Conservation (phyloP, 345 rosid genomes). For the Xanthoceras sorbifolium region DNA sequence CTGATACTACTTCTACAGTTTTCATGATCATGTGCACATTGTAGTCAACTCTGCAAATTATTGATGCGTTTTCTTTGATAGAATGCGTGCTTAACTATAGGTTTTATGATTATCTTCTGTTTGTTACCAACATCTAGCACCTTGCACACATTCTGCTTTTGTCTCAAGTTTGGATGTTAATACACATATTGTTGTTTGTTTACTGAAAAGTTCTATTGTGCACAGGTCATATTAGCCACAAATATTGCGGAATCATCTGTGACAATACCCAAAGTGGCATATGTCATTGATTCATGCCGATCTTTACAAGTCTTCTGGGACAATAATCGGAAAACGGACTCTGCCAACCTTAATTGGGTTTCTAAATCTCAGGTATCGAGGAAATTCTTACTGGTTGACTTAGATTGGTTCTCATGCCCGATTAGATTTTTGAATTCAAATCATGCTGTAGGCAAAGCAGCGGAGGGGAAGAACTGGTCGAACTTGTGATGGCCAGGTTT, state of each 20-base stretch:
- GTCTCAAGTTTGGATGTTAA: not conserved
- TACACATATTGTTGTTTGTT: constrained; percentile 13
- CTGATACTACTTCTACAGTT: not conserved
- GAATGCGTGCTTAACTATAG: not conserved
- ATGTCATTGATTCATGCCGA: constrained; percentile 89
- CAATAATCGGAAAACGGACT: constrained; percentile 52
- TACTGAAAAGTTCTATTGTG: constrained; percentile 16
- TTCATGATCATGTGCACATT: not conserved
- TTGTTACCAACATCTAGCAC: not conserved
- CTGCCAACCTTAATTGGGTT: constrained; percentile 82
- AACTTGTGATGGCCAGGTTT: constrained; percentile 92
- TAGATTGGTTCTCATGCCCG: constrained; percentile 4
- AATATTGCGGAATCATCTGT: constrained; percentile 97
- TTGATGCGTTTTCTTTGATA: not conserved
- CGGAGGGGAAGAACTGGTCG: constrained; percentile 96
- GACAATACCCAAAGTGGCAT: constrained; percentile 93
- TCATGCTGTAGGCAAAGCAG: constrained; percentile 78
- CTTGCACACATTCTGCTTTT: not conserved
- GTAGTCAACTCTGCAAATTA: not conserved
- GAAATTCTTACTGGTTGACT: not conserved
- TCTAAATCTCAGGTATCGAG: constrained; percentile 86
- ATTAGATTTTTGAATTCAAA: constrained; percentile 20
- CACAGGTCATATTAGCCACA: constrained; percentile 87
- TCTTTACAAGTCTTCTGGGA: constrained; percentile 96
- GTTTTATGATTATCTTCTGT: not conserved